These are phyloP conservation scores for Adiantum capillusveneris DNA, from an alignment of 75 land plant genomes.

Conservation along the genomic window DNA sequence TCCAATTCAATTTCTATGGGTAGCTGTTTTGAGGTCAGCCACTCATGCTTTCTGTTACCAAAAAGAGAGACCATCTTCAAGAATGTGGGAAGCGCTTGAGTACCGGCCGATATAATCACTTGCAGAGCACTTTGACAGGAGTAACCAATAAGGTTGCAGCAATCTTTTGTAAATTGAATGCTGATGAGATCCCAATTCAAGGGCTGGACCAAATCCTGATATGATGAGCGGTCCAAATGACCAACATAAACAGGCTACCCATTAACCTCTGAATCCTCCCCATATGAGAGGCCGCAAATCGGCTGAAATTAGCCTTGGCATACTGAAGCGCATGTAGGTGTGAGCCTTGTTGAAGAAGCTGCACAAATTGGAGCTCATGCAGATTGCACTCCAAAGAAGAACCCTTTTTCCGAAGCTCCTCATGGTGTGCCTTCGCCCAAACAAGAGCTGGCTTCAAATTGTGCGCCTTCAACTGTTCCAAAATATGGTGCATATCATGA, in stretches of 20 bases:
- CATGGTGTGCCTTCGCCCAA: constrained; percentile 54
- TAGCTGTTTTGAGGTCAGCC: constrained; percentile 74
- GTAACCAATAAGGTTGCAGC: constrained; percentile 74
- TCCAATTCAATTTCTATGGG: constrained; percentile 75
- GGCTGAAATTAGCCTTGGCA: constrained; percentile 52
- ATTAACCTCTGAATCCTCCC: constrained; percentile 68
- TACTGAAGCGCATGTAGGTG: constrained; percentile 55
- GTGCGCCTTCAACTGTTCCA: constrained; percentile 45
- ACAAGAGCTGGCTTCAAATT: constrained; percentile 72
- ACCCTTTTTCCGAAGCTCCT: constrained; percentile 46
- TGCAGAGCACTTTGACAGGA: constrained; percentile 73
- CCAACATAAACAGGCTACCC: constrained; percentile 56
- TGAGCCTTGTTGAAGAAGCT: constrained; percentile 51
- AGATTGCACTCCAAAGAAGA: constrained; percentile 71
- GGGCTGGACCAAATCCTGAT: constrained; percentile 57
- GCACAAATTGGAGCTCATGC: constrained; percentile 72
- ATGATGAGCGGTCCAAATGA: constrained; percentile 71
- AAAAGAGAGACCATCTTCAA: constrained; percentile 68
- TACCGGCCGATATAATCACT: constrained; percentile 68
- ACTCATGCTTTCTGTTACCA: constrained; percentile 61
- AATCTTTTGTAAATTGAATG: constrained; percentile 61
- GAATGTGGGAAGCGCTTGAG: constrained; percentile 64
- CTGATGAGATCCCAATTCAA: constrained; percentile 63
- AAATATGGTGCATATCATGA: constrained; percentile 63
- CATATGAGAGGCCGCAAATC: constrained; percentile 55